A percentile compares a stretch with the other conserved stretches of the same genome.
phyloP scores from a whole-genome alignment of 73 alveolate species.

The Halteria grandinella region DNA sequence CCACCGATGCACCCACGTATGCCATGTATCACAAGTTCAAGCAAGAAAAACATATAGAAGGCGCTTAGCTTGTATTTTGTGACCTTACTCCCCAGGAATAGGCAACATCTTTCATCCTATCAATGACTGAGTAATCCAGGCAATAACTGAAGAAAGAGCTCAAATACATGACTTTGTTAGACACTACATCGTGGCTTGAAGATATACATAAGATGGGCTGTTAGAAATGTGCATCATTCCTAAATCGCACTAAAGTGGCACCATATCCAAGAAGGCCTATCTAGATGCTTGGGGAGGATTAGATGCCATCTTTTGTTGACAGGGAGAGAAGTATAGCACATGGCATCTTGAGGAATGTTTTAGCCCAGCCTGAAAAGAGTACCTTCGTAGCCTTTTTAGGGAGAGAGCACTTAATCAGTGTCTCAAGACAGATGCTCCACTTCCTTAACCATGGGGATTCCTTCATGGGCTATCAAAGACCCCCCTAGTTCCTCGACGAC shows the following conservation, averaged over 20 bases:
- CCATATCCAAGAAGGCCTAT: slow-evolving; percentile 12
- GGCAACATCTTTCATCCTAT: slow-evolving; percentile 1
- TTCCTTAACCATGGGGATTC: slow-evolving; percentile 20
- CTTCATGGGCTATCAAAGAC: slow-evolving; percentile 11
- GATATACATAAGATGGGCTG: slow-evolving; percentile 14
- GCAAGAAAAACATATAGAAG: neutral
- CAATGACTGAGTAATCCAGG: neutral
- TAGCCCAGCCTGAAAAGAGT: neutral
- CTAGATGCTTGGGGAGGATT: neutral
- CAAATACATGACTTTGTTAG: neutral
- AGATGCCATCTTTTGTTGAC: slow-evolving; percentile 10
- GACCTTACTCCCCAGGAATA: neutral
- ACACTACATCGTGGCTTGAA: slow-evolving; percentile 13
- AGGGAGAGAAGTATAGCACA: slow-evolving; percentile 17
- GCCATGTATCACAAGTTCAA: neutral
- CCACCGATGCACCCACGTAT: slow-evolving; percentile 12
- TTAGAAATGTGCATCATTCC: slow-evolving; percentile 14
- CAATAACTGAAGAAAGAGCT: slow-evolving; percentile 2
- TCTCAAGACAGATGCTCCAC: slow-evolving; percentile 5
- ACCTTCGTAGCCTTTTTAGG: slow-evolving; percentile 15
- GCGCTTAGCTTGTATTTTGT: neutral
- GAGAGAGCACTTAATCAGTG: slow-evolving; percentile 10
- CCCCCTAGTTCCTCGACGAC: slow-evolving; percentile 3
- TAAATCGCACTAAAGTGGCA: neutral
- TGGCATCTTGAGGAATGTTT: neutral